These are phyloP conservation scores for Penicillium sp. DNA, from an alignment of 2,329 filamentous ascomycete genomes.

Conservation along the genomic window DNA sequence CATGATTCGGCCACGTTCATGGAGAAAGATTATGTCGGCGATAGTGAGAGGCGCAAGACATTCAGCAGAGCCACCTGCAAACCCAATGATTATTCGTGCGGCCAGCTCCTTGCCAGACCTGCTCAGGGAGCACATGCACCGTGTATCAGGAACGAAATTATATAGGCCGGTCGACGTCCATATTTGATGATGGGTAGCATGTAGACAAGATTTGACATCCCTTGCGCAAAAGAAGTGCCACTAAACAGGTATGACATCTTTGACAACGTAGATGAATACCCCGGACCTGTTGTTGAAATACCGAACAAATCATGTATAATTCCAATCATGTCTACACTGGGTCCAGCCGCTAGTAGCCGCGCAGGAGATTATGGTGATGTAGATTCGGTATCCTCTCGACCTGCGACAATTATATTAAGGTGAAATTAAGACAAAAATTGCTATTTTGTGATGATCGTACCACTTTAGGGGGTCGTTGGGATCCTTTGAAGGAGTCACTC, in stretches of 20 bases:
- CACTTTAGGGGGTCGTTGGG: slow-evolving; percentile 13
- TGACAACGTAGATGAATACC: slow-evolving; percentile 2
- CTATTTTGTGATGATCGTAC: neutral
- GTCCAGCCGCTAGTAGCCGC: slow-evolving; percentile 56
- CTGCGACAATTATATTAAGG: neutral
- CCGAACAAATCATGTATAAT: slow-evolving; percentile 52
- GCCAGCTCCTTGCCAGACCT: slow-evolving; percentile 32
- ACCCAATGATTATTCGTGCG: slow-evolving; percentile 35
- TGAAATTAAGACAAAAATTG: neutral
- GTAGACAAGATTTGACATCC: slow-evolving; percentile 42
- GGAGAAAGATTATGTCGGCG: slow-evolving; percentile 38
- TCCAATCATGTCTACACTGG: slow-evolving; percentile 52
- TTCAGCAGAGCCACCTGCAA: slow-evolving; percentile 55
- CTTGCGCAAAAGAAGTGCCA: slow-evolving; percentile 51
- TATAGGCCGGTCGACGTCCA: slow-evolving; percentile 34
- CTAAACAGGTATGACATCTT: slow-evolving; percentile 56
- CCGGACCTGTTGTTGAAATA: neutral
- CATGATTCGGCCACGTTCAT: slow-evolving; percentile 8
- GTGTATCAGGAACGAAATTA: slow-evolving; percentile 26
- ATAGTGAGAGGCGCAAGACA: slow-evolving; percentile 51
- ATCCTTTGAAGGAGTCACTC: slow-evolving; percentile 3
- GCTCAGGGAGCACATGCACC: slow-evolving; percentile 36
- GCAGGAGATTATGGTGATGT: slow-evolving; percentile 4
- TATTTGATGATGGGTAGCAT: slow-evolving; percentile 41
- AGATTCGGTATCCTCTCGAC: slow-evolving; percentile 2